phyloP scores from a whole-genome alignment of 768 basidiomycete genomes.

The Paxillus involutus region DNA sequence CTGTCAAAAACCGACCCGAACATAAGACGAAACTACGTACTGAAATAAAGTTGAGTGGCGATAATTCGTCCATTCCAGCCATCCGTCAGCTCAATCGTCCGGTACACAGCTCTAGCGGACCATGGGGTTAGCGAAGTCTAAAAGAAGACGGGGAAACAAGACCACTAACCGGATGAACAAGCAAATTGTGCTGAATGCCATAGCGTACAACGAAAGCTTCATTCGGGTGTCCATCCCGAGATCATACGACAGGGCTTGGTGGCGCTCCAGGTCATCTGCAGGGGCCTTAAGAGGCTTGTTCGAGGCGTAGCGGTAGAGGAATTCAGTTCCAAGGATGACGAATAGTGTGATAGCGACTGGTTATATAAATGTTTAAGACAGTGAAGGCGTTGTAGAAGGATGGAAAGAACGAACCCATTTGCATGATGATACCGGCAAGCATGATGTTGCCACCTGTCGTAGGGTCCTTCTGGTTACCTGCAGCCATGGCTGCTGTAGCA shows the following conservation, averaged over 20 bases:
- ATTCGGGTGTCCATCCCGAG: constrained; percentile 21
- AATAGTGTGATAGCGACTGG: constrained; percentile 45
- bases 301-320: constrained; percentile 34
- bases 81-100: constrained; percentile 11
- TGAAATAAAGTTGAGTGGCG: constrained; percentile 46
- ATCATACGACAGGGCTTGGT: constrained; percentile 5
- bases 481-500: constrained; percentile 44
- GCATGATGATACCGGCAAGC: constrained; percentile 63
- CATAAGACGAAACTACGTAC: constrained; percentile 27
- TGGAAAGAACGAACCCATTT: constrained; percentile 41
- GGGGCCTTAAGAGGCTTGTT: constrained; percentile 28
- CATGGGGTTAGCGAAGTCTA: neutral
- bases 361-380: constrained; percentile 33
- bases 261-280: constrained; percentile 5
- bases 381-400: constrained; percentile 28
- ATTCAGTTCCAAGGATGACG: constrained; percentile 42
- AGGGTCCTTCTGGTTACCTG: constrained; percentile 18
- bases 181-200: constrained; percentile 39
- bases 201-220: constrained; percentile 34
- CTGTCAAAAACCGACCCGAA: neutral
- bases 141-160: neutral
- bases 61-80: constrained; percentile 51
- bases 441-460: constrained; percentile 49
- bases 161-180: constrained; percentile 46
- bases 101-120: constrained; percentile 7